Evolutionary conservation across 116 monocot species (phyloP).

Genomic region (Dioscorea cayenensis): DNA sequence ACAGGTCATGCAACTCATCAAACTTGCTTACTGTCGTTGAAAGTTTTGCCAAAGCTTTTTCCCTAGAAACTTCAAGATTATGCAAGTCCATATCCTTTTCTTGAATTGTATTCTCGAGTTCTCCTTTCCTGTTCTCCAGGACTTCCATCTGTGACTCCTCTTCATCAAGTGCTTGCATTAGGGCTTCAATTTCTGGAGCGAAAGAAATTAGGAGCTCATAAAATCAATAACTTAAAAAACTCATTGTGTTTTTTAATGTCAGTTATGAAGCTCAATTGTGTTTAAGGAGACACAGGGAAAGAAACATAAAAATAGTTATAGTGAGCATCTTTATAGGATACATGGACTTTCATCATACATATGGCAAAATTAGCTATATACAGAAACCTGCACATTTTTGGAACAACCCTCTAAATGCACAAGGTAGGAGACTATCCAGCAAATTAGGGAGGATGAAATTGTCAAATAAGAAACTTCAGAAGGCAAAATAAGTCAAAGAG

Average conservation of each 20-base stretch:
- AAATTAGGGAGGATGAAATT: neutral
- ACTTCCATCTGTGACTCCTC: slow-evolving; percentile 79
- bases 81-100: slow-evolving; percentile 50
- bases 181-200: slow-evolving; percentile 79
- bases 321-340: neutral
- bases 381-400: neutral
- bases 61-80: slow-evolving; percentile 62
- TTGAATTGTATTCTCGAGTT: slow-evolving; percentile 42
- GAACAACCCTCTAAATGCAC: neutral
- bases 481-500: neutral
- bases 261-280: neutral
- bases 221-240: neutral
- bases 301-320: neutral
- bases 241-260: neutral
- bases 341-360: neutral
- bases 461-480: neutral
- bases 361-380: neutral
- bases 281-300: neutral
- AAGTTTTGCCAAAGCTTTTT: slow-evolving; percentile 65
- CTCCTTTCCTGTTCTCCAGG: slow-evolving; percentile 45
- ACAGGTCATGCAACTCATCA: slow-evolving; percentile 90
- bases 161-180: slow-evolving; percentile 97
- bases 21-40: slow-evolving; percentile 82
- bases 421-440: neutral
- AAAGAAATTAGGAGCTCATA: neutral